phyloP scores from a whole-genome alignment of 179 eudicot genomes.

The Drosera spatulata region DNA sequence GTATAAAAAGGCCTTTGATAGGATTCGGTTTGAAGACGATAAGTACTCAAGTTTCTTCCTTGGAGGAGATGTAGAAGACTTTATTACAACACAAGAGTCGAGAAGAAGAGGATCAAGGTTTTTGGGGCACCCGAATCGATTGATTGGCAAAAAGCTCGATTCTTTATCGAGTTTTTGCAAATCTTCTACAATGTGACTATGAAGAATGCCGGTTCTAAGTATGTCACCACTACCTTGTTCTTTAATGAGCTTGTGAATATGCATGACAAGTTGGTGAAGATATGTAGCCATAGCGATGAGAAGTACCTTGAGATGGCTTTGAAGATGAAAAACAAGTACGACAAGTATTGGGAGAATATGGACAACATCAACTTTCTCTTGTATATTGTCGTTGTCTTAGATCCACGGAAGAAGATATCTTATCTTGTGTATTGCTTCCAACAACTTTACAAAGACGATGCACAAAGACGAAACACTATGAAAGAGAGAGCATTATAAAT shows the following conservation, averaged over 20 bases:
- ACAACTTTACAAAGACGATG: no score
- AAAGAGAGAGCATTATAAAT: background rate
- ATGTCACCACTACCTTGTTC: background rate
- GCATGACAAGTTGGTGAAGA: no score
- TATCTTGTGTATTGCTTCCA: no score
- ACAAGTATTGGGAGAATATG: conserved; percentile 7
- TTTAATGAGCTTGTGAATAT: background rate
- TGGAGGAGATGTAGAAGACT: no score
- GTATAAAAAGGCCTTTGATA: no score
- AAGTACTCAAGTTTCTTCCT: no score
- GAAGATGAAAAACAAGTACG: conserved; percentile 9
- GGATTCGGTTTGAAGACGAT: no score
- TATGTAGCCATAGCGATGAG: no score
- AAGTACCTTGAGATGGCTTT: no score
- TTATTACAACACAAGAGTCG: no score
- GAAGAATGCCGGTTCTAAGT: background rate
- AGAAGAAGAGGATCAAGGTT: background rate
- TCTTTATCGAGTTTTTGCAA: background rate
- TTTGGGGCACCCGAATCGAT: background rate
- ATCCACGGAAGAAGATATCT: background rate
- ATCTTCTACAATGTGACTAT: conserved; percentile 3
- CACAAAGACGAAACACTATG: background rate
- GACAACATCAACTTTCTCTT: conserved; percentile 5
- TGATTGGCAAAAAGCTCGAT: conserved; percentile 6
- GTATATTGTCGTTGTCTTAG: background rate